Conservation (phyloP, 768 basidiomycete genomes). For the Baorangia bicolor region DNA sequence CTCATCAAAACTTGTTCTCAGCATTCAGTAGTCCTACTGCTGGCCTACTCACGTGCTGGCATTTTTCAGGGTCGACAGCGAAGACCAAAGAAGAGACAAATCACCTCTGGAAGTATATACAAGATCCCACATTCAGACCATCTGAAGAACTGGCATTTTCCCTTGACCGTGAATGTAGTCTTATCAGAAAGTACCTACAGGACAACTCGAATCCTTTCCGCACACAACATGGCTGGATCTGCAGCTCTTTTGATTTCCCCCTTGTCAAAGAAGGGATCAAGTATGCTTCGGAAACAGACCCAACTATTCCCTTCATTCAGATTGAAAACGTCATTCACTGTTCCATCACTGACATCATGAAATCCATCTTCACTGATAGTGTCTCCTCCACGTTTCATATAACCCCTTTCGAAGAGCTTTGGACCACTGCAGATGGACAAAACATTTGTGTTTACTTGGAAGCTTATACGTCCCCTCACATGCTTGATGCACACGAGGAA, state of each 20-base stretch:
- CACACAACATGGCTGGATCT: constrained; percentile 5
- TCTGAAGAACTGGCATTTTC: not conserved
- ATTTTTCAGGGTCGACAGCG: too few species aligned
- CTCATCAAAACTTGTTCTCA: too few species aligned
- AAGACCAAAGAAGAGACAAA: too few species aligned
- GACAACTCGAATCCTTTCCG: constrained; percentile 5
- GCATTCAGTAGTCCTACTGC: too few species aligned
- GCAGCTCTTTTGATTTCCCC: not conserved
- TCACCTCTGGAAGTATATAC: too few species aligned
- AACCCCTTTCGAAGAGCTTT: not conserved
- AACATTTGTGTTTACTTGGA: not conserved
- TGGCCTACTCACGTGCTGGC: too few species aligned
- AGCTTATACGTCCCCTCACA: not conserved
- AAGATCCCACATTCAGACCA: constrained; percentile 19
- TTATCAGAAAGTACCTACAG: not conserved
- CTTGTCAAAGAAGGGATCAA: too few species aligned
- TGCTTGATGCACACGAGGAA: not conserved
- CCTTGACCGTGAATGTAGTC: not conserved
- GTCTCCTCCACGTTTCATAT: not conserved
- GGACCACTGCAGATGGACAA: not conserved
- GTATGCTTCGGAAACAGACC: too few species aligned
- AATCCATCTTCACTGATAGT: not conserved
- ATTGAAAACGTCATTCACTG: not conserved
- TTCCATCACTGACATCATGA: constrained; percentile 1
- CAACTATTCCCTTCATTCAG: too few species aligned